Conservation (phyloP, 2,329 filamentous ascomycete species). For the Xylariaceae sp. region DNA sequence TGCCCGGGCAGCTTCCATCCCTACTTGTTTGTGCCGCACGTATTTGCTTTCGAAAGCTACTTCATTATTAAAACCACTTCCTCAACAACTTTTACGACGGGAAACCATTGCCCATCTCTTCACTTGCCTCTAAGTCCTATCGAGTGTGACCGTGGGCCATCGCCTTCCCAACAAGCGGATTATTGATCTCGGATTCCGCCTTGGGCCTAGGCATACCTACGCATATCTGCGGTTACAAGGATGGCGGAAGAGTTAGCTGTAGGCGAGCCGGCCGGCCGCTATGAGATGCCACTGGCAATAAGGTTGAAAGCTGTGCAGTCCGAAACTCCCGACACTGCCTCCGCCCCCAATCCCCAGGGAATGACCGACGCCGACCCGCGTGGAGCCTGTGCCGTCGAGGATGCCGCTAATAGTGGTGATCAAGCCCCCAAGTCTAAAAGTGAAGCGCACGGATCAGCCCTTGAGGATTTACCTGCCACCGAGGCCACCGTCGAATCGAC, state of each 20-base stretch:
- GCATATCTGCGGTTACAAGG: background rate
- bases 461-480: background rate
- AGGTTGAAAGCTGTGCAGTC: conserved; percentile 3
- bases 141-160: too few relatives aligned
- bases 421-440: background rate
- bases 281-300: conserved; percentile 6
- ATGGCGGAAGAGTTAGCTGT: conserved; percentile 10
- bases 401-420: background rate
- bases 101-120: too few relatives aligned
- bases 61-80: too few relatives aligned
- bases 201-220: background rate
- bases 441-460: background rate
- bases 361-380: background rate
- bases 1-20: too few relatives aligned
- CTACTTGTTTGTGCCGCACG: too few relatives aligned
- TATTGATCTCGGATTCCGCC: background rate
- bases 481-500: background rate
- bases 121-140: too few relatives aligned
- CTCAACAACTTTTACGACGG: too few relatives aligned
- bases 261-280: background rate
- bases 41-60: too few relatives aligned
- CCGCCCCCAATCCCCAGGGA: background rate
- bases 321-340: background rate
- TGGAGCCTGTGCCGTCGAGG: background rate
- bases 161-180: too few relatives aligned